These are phyloP conservation scores for Volvox reticuliferus DNA, from an alignment of 139 green algal species.

Conservation along the genomic window DNA sequence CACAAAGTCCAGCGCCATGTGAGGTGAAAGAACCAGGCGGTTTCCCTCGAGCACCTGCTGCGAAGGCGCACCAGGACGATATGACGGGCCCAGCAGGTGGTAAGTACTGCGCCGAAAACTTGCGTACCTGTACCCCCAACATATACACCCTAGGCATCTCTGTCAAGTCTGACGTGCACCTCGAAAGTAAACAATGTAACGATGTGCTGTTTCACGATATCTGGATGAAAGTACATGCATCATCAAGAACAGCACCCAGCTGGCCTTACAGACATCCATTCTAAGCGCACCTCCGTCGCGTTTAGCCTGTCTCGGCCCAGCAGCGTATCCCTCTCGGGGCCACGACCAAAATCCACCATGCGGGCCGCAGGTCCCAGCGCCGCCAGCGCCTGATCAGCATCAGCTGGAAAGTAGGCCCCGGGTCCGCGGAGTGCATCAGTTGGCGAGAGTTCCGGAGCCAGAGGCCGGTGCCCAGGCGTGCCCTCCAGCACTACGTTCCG, in stretches of 20 bases:
- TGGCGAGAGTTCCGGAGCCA: constrained; percentile 3
- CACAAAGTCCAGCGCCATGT: constrained; percentile 25
- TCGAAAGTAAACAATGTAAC: no score
- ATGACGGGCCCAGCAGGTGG: neutral
- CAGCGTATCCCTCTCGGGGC: neutral
- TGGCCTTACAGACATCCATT: neutral
- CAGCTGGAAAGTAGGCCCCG: neutral
- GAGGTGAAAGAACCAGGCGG: constrained; percentile 30
- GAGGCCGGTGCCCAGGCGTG: neutral
- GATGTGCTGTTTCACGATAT: no score
- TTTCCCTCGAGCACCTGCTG: constrained; percentile 47
- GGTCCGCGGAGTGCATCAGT: constrained; percentile 13
- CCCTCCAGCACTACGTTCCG: neutral
- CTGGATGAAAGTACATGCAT: no score
- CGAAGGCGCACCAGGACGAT: neutral
- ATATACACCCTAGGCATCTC: no score
- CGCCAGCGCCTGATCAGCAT: constrained; percentile 16
- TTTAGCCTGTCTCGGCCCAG: neutral
- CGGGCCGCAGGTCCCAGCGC: neutral
- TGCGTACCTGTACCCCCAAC: no score
- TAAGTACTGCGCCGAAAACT: neutral
- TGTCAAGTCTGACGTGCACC: no score
- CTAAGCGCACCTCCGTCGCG: neutral
- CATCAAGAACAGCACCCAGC: no score
- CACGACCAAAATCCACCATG: constrained; percentile 21